phyloP scores from a whole-genome alignment of 768 basidiomycete species.

The Pholiota microspora region DNA sequence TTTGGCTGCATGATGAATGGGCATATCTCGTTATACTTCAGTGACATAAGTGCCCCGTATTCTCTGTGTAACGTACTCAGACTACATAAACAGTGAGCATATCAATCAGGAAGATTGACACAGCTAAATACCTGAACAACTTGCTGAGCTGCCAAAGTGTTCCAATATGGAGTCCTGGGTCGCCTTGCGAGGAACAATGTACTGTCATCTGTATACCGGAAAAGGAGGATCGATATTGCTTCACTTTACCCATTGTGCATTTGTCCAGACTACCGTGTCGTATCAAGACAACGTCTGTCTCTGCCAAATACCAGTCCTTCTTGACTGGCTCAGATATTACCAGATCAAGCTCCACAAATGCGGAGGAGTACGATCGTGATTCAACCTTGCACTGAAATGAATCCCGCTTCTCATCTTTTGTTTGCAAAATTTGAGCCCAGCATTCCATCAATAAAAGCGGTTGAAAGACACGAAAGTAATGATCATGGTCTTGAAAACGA shows the following conservation, averaged over 20 bases:
- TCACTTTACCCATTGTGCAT: conserved; percentile 67
- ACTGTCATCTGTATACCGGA: conserved; percentile 56
- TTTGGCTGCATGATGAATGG: conserved; percentile 68
- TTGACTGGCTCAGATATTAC: conserved; percentile 54
- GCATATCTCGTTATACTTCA: conserved; percentile 80
- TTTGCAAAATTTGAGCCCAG: conserved; percentile 83
- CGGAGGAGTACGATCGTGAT: conserved; percentile 70
- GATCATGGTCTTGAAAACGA: conserved; percentile 56
- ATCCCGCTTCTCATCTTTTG: conserved; percentile 64
- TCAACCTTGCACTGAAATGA: conserved; percentile 61
- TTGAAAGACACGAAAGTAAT: conserved; percentile 77
- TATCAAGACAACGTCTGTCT: conserved; percentile 85
- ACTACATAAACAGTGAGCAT: conserved; percentile 39
- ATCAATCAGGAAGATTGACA: not conserved
- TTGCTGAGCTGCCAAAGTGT: conserved; percentile 76
- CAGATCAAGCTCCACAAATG: conserved; percentile 81
- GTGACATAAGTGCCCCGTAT: conserved; percentile 79
- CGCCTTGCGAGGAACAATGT: conserved; percentile 49
- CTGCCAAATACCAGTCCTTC: conserved; percentile 73
- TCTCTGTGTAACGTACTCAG: conserved; percentile 91
- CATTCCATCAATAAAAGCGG: conserved; percentile 86
- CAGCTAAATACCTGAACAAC: conserved; percentile 67
- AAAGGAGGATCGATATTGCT: conserved; percentile 30
- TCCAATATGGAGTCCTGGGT: conserved; percentile 62
- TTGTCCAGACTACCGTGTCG: conserved; percentile 52